phyloP scores from a whole-genome alignment of 2,329 filamentous ascomycete species.

The Beauveria caledonica region DNA sequence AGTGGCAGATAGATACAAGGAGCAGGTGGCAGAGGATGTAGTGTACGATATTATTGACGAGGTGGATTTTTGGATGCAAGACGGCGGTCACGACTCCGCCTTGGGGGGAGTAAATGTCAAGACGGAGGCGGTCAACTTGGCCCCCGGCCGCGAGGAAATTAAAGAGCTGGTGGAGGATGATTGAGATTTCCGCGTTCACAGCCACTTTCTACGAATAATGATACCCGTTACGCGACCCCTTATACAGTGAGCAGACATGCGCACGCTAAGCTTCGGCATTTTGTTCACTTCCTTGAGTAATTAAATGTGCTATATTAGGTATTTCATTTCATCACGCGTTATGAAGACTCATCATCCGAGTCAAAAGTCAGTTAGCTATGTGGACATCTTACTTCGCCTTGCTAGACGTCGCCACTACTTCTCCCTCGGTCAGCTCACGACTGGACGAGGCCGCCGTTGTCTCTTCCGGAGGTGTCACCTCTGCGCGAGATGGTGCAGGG shows the following conservation, averaged over 20 bases:
- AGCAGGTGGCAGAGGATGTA: conserved; percentile 92
- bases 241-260: background rate
- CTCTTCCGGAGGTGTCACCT: conserved; percentile 8
- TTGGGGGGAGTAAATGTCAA: conserved; percentile 37
- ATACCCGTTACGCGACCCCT: background rate
- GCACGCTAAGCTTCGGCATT: background rate
- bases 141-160: conserved; percentile 46
- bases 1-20: conserved; percentile 71
- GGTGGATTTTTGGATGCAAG: conserved; percentile 79
- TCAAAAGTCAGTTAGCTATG: no score
- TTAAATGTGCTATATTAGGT: background rate
- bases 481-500: conserved; percentile 22
- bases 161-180: conserved; percentile 60
- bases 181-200: conserved; percentile 20
- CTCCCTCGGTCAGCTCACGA: background rate
- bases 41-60: conserved; percentile 92
- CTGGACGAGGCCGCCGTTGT: background rate
- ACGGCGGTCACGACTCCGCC: conserved; percentile 45
- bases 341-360: background rate
- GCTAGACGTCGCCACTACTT: background rate
- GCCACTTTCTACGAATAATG: background rate
- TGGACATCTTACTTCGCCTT: background rate
- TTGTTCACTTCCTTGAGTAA: background rate
- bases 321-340: conserved; percentile 4
- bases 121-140: conserved; percentile 34